Evolutionary conservation across 2,329 filamentous ascomycete species (phyloP), one percentile per base, ranked within the genome.

Genomic region (Cercospora beticola): DNA sequence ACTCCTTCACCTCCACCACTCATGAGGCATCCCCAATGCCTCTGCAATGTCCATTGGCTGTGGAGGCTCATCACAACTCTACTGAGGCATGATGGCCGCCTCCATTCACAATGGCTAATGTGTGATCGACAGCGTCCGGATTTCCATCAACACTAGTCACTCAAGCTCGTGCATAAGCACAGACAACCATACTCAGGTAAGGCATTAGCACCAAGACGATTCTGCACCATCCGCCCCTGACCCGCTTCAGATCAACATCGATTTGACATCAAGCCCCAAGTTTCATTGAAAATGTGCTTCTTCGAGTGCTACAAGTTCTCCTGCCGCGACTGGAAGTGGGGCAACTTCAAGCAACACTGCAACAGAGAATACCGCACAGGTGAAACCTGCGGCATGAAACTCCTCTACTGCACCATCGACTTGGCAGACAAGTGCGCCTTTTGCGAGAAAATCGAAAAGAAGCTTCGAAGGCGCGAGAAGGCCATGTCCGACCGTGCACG

Each of bases 261-360:
- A 58, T 33, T 58, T 28, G 30, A n/a, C 23, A 30, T n/a, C 26
- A n/a, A 58, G n/a, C 54, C 21, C 28, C 26, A 58, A 33, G 26
- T 58, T 33, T 58, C 54, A 28, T n/a, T 9, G 8, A 21, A 21
- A 54, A 97, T 98, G 94, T 97, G 94, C 84, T 97, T 95, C 86
- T 98, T 94, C 85, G 93, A 97, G 77, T 91, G 94, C 82, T 93
- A 90, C 80, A 87, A 88, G 75, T 97, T 92, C 87, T 81, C 81
- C 67, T 98, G 94, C 83, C 91, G 92, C 77, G 94, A 93, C 86
- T 97, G 91, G 90, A 93, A 93, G 81, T 98, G 94, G 94, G 92
- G 92, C 73, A 91, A 90, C 83, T 97, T 97, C 84, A 89, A 92
- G 73, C 88, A 94, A 81, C 94, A 97, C 79, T 98, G 94, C 86